Percentiles rank a stretch among this genome's conserved stretches.
Conservation (phyloP, 371 early-diverging fungal genomes). For the Rhizomucor pusillus region DNA sequence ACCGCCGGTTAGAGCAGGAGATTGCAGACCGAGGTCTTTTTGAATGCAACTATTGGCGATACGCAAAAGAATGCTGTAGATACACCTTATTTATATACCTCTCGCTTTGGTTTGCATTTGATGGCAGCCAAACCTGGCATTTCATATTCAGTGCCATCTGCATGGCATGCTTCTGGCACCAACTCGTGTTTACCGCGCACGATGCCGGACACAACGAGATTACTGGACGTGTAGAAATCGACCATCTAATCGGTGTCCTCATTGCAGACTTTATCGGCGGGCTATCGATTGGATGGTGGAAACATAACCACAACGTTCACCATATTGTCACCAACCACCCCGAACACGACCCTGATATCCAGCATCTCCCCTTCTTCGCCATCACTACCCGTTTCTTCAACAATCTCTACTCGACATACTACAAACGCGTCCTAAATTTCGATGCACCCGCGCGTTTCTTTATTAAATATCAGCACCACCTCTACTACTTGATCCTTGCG, state of each 20-base stretch:
- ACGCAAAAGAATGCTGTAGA: constrained; percentile 71
- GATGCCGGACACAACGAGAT: constrained; percentile 95
- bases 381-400: constrained; percentile 78
- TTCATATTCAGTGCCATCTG: constrained; percentile 60
- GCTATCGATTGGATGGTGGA: constrained; percentile 96
- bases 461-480: constrained; percentile 78
- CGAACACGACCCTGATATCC: constrained; percentile 96
- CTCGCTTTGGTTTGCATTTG: constrained; percentile 64
- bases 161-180: constrained; percentile 87
- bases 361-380: constrained; percentile 95
- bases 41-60: constrained; percentile 75
- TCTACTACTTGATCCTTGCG: constrained; percentile 82
- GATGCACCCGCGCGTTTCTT: constrained; percentile 75
- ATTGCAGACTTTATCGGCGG: constrained; percentile 86
- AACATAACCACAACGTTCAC: constrained; percentile 92
- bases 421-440: constrained; percentile 78
- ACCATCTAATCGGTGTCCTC: constrained; percentile 79
- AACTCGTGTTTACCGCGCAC: constrained; percentile 89
- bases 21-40: constrained; percentile 65
- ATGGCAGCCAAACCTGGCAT: constrained; percentile 60
- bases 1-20: constrained; percentile 62
- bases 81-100: constrained; percentile 58
- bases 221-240: constrained; percentile 70
- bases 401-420: constrained; percentile 90
- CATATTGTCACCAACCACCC: constrained; percentile 88